Conservation (phyloP, 2,329 filamentous ascomycete species). For the Pleomassaria siparia region DNA sequence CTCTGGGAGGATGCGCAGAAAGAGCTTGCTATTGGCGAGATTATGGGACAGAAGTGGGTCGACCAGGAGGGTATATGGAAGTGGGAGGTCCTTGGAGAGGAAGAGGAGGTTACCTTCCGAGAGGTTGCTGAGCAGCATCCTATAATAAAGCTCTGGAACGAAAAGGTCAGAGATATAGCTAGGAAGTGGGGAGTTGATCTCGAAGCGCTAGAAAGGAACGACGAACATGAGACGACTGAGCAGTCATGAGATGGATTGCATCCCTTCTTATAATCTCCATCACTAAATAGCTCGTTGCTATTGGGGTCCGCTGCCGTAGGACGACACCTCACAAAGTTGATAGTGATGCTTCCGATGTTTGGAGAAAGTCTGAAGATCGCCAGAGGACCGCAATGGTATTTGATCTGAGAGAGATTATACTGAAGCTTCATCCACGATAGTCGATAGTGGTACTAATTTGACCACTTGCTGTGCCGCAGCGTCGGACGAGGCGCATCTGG, state of each 20-base stretch:
- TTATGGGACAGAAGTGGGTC: conserved; percentile 70
- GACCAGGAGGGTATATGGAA: conserved; percentile 70
- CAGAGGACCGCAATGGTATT: too few species aligned
- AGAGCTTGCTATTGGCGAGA: conserved; percentile 61
- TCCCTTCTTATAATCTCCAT: neutral
- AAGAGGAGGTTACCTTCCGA: conserved; percentile 39
- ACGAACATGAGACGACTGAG: conserved; percentile 42
- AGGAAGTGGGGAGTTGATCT: conserved; percentile 44
- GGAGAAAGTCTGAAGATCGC: too few species aligned
- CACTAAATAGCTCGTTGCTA: neutral
- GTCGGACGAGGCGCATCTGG: too few species aligned
- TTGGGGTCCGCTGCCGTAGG: too few species aligned
- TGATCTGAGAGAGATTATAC: too few species aligned
- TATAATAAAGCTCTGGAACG: conserved; percentile 63
- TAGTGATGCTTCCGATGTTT: too few species aligned
- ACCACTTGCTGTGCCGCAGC: too few species aligned
- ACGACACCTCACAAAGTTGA: too few species aligned
- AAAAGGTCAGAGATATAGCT: conserved; percentile 46
- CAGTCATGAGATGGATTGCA: conserved; percentile 12
- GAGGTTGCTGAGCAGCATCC: conserved; percentile 67
- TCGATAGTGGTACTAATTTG: too few species aligned
- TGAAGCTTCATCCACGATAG: too few species aligned
- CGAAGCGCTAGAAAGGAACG: conserved; percentile 41
- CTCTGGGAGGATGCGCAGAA: conserved; percentile 51
- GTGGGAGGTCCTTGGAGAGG: conserved; percentile 54